phyloP scores from a whole-genome alignment of 768 basidiomycete species.

The Dictyophora rubrovolvata region DNA sequence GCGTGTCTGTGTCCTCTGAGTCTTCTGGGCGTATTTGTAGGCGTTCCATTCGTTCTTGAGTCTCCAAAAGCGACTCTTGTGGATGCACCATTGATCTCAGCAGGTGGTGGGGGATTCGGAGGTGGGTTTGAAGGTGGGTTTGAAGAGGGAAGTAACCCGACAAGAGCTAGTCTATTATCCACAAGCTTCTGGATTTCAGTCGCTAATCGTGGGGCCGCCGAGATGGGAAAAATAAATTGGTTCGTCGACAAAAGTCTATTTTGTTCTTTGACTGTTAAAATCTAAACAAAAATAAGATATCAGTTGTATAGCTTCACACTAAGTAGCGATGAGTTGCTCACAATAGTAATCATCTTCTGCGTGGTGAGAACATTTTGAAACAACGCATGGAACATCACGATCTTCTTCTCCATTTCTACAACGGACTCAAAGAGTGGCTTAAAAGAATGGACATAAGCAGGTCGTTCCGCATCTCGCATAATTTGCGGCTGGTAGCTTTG shows the following conservation, averaged over 20 bases:
- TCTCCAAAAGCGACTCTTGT: too few species aligned
- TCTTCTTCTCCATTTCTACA: constrained; percentile 38
- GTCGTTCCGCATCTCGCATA: constrained; percentile 42
- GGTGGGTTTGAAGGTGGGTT: neutral
- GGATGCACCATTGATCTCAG: neutral
- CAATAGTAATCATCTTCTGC: constrained; percentile 43
- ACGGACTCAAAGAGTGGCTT: constrained; percentile 38
- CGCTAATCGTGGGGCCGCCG: constrained; percentile 26
- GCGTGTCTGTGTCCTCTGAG: too few species aligned
- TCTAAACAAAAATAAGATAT: constrained; percentile 13
- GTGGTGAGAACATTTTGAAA: constrained; percentile 39
- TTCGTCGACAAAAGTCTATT: constrained; percentile 21
- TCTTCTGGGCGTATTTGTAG: too few species aligned
- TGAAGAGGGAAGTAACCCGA: constrained; percentile 1
- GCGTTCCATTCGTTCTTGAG: too few species aligned
- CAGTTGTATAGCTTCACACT: neutral
- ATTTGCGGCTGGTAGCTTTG: constrained; percentile 23
- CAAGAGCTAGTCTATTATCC: constrained; percentile 18
- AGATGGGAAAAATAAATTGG: constrained; percentile 14
- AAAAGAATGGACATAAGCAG: constrained; percentile 41
- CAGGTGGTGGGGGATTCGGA: neutral
- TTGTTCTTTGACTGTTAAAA: constrained; percentile 27
- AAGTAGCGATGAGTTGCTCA: constrained; percentile 25
- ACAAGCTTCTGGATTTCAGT: constrained; percentile 4
- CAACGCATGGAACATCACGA: constrained; percentile 37